phyloP scores from a whole-genome alignment of 768 basidiomycete species.

The Lentinula lateritia region DNA sequence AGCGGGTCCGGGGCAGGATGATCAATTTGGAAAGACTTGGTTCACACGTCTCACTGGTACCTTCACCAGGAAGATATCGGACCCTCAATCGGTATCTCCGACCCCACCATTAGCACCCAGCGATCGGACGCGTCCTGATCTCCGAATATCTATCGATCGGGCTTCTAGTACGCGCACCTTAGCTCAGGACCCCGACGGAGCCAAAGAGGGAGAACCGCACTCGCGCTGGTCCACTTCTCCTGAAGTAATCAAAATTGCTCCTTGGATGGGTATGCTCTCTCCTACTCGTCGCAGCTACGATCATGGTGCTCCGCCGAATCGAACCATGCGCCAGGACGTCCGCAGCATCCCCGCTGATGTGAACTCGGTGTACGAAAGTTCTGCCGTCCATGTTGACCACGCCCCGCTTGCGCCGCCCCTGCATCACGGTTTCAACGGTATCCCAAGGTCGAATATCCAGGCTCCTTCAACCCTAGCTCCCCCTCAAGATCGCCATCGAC shows the following conservation, averaged over 20 bases:
- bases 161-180: slow-evolving; percentile 25
- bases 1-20: too few relatives aligned
- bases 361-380: slow-evolving; percentile 18
- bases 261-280: slow-evolving; percentile 28
- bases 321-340: slow-evolving; percentile 24
- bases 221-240: slow-evolving; percentile 37
- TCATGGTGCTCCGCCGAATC: slow-evolving; percentile 19
- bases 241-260: slow-evolving; percentile 15
- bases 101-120: background rate
- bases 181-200: slow-evolving; percentile 14
- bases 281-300: slow-evolving; percentile 18
- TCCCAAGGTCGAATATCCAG: slow-evolving; percentile 17
- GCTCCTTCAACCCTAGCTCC: slow-evolving; percentile 7
- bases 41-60: slow-evolving; percentile 21
- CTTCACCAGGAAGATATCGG: slow-evolving; percentile 17
- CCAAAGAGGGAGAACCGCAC: slow-evolving; percentile 17
- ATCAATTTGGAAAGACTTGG: slow-evolving; percentile 6
- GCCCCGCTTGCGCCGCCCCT: slow-evolving; percentile 31
- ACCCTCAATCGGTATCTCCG: slow-evolving; percentile 5
- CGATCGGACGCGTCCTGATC: slow-evolving; percentile 22
- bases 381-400: slow-evolving; percentile 9
- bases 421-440: slow-evolving; percentile 32
- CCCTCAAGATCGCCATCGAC: slow-evolving; percentile 14
- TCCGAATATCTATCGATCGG: slow-evolving; percentile 40
- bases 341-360: slow-evolving; percentile 31